Conservation (phyloP, 2,329 filamentous ascomycete genomes). For the Colletotrichum aenigma region DNA sequence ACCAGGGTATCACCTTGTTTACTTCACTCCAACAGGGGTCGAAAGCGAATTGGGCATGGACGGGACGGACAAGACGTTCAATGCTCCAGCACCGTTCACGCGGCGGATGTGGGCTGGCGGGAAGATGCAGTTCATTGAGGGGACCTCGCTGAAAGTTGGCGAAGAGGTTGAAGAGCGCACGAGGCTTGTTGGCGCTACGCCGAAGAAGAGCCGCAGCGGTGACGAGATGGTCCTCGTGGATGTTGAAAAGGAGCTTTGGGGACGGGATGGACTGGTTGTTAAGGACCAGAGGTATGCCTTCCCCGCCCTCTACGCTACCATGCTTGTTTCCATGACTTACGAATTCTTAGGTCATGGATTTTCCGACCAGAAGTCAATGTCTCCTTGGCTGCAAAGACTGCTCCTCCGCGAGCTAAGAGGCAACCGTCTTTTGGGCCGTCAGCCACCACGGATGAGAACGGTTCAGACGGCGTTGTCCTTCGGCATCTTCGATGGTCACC, state of each 20-base stretch:
- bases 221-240: conserved; percentile 69
- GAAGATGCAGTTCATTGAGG: conserved; percentile 52
- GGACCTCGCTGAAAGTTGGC: conserved; percentile 49
- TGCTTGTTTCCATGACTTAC: background rate
- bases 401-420: conserved; percentile 10
- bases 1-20: conserved; percentile 65
- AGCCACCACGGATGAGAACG: background rate
- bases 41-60: conserved; percentile 61
- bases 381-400: conserved; percentile 13
- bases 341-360: conserved; percentile 41
- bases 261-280: conserved; percentile 53
- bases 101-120: conserved; percentile 73
- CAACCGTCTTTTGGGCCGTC: background rate
- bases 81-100: conserved; percentile 63
- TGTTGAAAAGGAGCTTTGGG: conserved; percentile 64
- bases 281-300: conserved; percentile 53
- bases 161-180: conserved; percentile 62
- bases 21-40: conserved; percentile 63
- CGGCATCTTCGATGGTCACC: conserved; percentile 48
- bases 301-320: accelerated
- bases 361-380: conserved; percentile 42
- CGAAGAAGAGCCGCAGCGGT: conserved; percentile 59
- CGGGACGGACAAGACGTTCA: conserved; percentile 66
- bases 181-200: conserved; percentile 53
- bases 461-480: conserved; percentile 15